Evolutionary conservation across 2,329 filamentous ascomycete species (phyloP), one percentile per base, ranked within the genome.

Genomic region (Fonsecaea nubica): DNA sequence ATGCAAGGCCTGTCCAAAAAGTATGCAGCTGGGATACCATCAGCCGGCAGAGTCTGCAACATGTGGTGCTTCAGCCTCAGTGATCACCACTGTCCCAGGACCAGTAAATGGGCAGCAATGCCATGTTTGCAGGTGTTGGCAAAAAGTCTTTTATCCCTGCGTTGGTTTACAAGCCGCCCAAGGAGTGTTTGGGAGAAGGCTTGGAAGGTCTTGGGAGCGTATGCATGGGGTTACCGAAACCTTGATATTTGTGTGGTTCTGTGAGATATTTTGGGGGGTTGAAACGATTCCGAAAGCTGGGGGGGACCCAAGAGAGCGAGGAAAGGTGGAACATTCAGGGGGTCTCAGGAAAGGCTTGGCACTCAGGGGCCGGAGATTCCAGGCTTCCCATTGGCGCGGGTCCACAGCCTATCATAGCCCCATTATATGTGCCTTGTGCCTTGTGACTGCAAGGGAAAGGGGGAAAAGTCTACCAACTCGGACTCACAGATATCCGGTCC

Each of bases 171-270:
- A 50, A 50, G 45, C 18, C 21, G 21, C 21, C 45, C 45, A 30
- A 30, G 45, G 12, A 30, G 45, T 50, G 45, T 50, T 40, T 50
- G 5, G 45, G 10, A 21, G 10, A 12, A 50, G 45, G 45, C 45
- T 50, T 50, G 45, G 45, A 50, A 50, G 45, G 12, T 50, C 45
- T 50, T 50, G 45, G 45, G 10, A 30, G 30, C 18, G 5, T 50
- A 50, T 50, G 15, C 21, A 50, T 15, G 30, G 30, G 25, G 10
- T 50, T 25, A 50, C 45, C 21, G 18, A 50, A 25, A 25, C 45
- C 21, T 50, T 50, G 5, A 30, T 10, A 7, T 50, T 13, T 6
- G 30, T 32, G 18, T 30, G 3, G 3, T 10, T 3, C 21, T 30
- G 18, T 13, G 18, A 8, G 8, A 21, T 8, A 4, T 13, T n/a